Evolutionary conservation across 1,284 basidiomycete genomes (phyloP).

Genomic region (Trametes sp.): DNA sequence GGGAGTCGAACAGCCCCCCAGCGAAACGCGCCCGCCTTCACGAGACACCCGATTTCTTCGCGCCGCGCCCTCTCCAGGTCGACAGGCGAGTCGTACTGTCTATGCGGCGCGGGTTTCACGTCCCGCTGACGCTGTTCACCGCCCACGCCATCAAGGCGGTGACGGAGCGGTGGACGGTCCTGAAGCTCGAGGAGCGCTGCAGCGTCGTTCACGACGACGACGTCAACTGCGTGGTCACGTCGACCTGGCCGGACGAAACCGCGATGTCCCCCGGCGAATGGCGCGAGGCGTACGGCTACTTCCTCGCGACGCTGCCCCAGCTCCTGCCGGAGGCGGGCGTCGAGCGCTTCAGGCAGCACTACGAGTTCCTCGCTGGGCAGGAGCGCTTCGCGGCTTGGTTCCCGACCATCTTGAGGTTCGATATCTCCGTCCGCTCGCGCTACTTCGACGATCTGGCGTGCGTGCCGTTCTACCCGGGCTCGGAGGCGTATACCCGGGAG

Average conservation of each 20-base stretch:
- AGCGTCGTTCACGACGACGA: neutral
- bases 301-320: neutral
- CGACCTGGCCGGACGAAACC: neutral
- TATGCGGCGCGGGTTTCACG: neutral
- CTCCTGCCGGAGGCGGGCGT: neutral
- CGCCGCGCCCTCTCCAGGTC: neutral
- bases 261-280: neutral
- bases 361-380: neutral
- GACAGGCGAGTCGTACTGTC: neutral
- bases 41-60: neutral
- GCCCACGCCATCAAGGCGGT: neutral
- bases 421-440: neutral
- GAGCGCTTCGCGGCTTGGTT: neutral
- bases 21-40: neutral
- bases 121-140: slow-evolving; percentile 2
- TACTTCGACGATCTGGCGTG: neutral
- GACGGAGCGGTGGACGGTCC: neutral
- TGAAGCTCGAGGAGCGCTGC: neutral
- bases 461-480: neutral
- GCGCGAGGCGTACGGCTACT: neutral
- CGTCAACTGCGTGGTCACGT: neutral
- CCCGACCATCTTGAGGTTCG: neutral
- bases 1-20: neutral
- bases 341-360: neutral
- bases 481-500: neutral